Evolutionary conservation across 371 early-diverging fungal species (phyloP), one percentile per base, ranked within the genome.

Genomic region (Mucor lusitanicus): DNA sequence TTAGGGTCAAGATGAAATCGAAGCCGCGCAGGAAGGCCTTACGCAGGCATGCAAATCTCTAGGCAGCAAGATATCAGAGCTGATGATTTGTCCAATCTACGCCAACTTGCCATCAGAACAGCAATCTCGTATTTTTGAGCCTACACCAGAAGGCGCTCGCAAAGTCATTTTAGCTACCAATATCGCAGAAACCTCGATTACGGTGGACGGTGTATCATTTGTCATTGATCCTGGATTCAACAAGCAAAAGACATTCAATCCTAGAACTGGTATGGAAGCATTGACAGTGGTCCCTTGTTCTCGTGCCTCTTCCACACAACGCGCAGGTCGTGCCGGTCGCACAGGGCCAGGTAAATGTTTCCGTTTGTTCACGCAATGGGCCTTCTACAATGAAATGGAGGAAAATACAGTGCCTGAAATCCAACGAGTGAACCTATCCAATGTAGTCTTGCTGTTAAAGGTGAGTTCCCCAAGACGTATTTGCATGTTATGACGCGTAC

Each of bases 141-240:
- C 96, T 3, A 95, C 98, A 2, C 98, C 99, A 8, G 91, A 91
- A 40, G 95, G 94, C 1, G 94, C 95, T 0, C 87, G 99, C 53
- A 98, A 99, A 74, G 87, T 99, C n/a, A 97, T 99, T 54, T 78
- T 99, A 30, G 95, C 99, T 7, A 99, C 99, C 25, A 99, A 99
- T 78, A 99, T 99, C 82, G 99, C 99, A 23, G 99, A 99, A 76
- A 99, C 99, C 0, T 97, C 98, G 3, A 93, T 99, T 66, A 99
- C 99, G 1, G 99, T 99, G 60, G 96, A 97, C 73, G 95, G 96
- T 61, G 85, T 93, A 19, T 72, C 88, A 4, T 93, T 79, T 80
- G 95, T 93, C 42, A 92, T 94, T 65, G 94, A 92, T 72, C 91
- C 97, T 7, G 99, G 99, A 2, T 96, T 99, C 78, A 87, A 87